Evolutionary conservation across 208 protist species (phyloP).

Genomic region (Dictyostelium gargantuum): DNA sequence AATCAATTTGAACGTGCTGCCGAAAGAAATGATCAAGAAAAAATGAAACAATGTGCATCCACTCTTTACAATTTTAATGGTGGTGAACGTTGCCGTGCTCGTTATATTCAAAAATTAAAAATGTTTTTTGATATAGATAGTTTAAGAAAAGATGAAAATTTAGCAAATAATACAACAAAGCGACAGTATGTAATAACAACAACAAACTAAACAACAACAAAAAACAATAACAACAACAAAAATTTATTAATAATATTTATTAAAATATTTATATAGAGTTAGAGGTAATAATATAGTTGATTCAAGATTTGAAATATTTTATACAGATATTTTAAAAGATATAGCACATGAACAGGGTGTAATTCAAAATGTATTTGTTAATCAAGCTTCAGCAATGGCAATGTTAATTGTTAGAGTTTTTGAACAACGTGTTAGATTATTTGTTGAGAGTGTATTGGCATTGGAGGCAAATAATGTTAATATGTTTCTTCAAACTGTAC

Average conservation of each 20-base stretch:
- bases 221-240: background rate
- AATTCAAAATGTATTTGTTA: slow-evolving; percentile 50
- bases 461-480: slow-evolving; percentile 1
- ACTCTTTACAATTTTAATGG: slow-evolving; percentile 45
- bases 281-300: slow-evolving; percentile 3
- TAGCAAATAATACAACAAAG: slow-evolving; percentile 8
- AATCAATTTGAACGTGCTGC: slow-evolving; percentile 48
- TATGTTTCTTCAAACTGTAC: slow-evolving; percentile 14
- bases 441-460: slow-evolving; percentile 29
- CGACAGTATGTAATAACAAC: background rate
- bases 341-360: slow-evolving; percentile 8
- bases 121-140: slow-evolving; percentile 49
- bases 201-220: background rate
- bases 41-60: slow-evolving; percentile 49
- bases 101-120: slow-evolving; percentile 51
- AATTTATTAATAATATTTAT: background rate
- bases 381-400: slow-evolving; percentile 47
- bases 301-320: slow-evolving; percentile 36
- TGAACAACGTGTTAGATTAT: slow-evolving; percentile 58
- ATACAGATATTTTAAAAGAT: slow-evolving; percentile 23
- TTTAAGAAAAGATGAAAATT: slow-evolving; percentile 14
- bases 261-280: background rate
- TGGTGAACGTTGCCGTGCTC: slow-evolving; percentile 4
- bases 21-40: slow-evolving; percentile 32
- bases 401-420: slow-evolving; percentile 51